Evolutionary conservation across 306 rosid genomes (phyloP), one percentile per base, ranked within the genome.

Genomic region (Castanospermum australe): DNA sequence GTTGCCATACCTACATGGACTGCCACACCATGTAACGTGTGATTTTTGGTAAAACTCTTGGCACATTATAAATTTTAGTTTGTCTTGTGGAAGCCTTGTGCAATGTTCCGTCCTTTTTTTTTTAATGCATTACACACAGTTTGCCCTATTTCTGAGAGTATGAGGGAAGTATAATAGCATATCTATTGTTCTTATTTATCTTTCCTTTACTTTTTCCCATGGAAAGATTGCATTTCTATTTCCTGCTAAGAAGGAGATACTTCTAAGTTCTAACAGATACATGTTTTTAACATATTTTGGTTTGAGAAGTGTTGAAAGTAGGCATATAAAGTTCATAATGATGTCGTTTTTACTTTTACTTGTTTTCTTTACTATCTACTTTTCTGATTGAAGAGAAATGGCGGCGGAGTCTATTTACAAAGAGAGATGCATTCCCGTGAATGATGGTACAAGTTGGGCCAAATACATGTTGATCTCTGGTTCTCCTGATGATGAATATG

Each of bases 381-480:
- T 81, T 71, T 36, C 56, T 81, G 52, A 84, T 83, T 81, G 87
- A 77, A 95, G 99, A 87, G 97, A 92, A 84, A 41, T 83, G 79
- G 99, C 98, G 25, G 97, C 96, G 15, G 98, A 95, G 89, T 91
- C 99, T 57, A 90, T 93, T 33, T 95, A 95, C 92, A 95, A 87
- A 71, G 99, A 95, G 86, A 87, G 99, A 80, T 95, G 99, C 69
- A 62, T 85, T 78, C 86, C 89, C 10, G 93, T 93, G 88, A 84
- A 64, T 75, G 92, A 95, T 80, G 96, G 98, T 67, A 85, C 88
- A 48, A 90, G 92, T 78, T 95, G 99, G 99, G 98, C 96, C 45
- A 95, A 95, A 82, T 95, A 93, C 88, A 95, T 95, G 99, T 90
- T 89, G 78, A 91, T 89, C 75, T 91, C 97, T 65, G 99, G 99